Evolutionary conservation across 2,329 filamentous ascomycete genomes (phyloP), one percentile per base, ranked within the genome.

Genomic region (Cercospora nicotianae): DNA sequence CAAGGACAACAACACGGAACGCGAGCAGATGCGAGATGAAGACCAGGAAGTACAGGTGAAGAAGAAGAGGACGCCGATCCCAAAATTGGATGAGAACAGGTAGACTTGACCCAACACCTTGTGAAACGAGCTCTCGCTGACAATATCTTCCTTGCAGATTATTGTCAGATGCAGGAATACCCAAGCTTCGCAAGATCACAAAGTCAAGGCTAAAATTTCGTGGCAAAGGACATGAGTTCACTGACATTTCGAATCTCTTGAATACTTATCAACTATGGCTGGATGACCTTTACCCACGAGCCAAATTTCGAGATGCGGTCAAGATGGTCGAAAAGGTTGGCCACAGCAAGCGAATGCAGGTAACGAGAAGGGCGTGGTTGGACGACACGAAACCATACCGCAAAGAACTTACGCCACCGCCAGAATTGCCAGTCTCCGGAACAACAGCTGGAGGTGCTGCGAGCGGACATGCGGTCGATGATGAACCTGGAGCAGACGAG

Each of bases 191-290:
- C 51, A 87, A 85, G 69, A 89, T 89, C 73, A 89, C 92, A 0
- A 89, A 87, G 63, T 85, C 88, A 31, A 85, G 86, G 55, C 81
- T 97, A 20, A 92, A 87, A 72, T 88, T 97, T 73, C 96, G 94
- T 78, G 95, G 95, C 60, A 98, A 96, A 79, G 94, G 94, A 0
- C 92, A 98, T 77, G 95, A 99, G 89, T 98, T 95, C 80, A 90
- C 91, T 18, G 95, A 99, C 77, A 88, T 93, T 10, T 87, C 90
- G 0, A 88, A 89, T 16, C 85, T 99, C 26, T 85, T 99, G 59
- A 92, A 91, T 26, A 92, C 96, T 77, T 99, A 98, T 77, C 95
- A 98, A 78, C 81, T 97, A 65, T 99, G 95, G 95, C 90, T 99
- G 1, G 94, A 99, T 80, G 93, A 97, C 76, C 84, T 99, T 12